Evolutionary conservation across 192 early-diverging fungal genomes (phyloP), one percentile per base, ranked within the genome.

Genomic region (Umbelopsis ramanniana): DNA sequence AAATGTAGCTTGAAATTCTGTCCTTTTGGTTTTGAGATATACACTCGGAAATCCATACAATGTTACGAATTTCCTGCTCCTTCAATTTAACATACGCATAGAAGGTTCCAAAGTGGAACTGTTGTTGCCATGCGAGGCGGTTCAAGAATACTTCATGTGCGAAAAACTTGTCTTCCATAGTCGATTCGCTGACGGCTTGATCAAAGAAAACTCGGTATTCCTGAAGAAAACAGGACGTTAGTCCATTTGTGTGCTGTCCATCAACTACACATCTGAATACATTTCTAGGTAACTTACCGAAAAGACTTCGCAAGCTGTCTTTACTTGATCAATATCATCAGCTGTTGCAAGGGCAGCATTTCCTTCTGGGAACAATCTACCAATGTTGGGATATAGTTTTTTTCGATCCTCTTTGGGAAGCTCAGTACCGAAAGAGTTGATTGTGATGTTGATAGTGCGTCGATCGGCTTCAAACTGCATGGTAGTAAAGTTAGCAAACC

Each of bases 41-140:
- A 80, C 97, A 98, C 84, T 99, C 97, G 37, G 96, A 93, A 77
- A 99, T 97, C 97, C 96, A 99, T 43, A 97, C 91, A 83, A 99
- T 94, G 79, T 98, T 98, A 46, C 98, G 87, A 69, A 99, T 94
- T 83, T 99, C 97, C 72, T 99, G 98, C 83, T 99, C 97, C 86
- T 96, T 96, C 70, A 99, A 84, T 79, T 95, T 93, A 66, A 99
- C 81, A 87, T 91, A 99, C 38, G 94, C 86, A 76, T 96, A 99
- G 72, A 98, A 99, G 19, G 97, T 88, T 46, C 92, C 95, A 78
- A 89, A 98, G 73, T 97, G 94, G 87, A 98, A 99, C 81, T 99
- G 97, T 81, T 96, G 95, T 76, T 94, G 90, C 79, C 97, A 99
- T 24, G 94, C 83, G 50, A 89, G 85, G 80, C 93, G 94, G 91